Conservation (phyloP, 2,329 filamentous ascomycete species). For the Periconia digitata region DNA sequence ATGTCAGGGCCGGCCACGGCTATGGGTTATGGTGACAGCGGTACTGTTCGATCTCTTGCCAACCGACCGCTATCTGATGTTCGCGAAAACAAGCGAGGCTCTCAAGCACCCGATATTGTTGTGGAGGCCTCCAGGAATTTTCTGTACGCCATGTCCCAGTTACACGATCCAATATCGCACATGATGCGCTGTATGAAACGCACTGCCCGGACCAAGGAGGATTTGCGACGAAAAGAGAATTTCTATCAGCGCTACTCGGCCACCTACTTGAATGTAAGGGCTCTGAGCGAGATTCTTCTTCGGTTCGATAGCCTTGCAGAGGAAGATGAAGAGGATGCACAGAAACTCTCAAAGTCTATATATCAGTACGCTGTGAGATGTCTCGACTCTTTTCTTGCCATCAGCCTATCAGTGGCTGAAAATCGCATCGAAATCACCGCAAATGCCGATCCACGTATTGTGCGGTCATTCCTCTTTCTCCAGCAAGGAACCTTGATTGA, state of each 20-base stretch:
- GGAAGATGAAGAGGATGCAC: constrained; percentile 53
- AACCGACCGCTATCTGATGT: constrained; percentile 59
- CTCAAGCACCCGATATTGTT: constrained; percentile 50
- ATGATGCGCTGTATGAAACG: constrained; percentile 40
- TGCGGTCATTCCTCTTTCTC: constrained; percentile 61
- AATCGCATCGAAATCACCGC: constrained; percentile 53
- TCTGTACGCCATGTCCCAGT: constrained; percentile 58
- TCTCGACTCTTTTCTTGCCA: constrained; percentile 39
- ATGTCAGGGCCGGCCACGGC: constrained; percentile 37
- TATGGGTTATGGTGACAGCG: constrained; percentile 36
- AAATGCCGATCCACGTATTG: constrained; percentile 57
- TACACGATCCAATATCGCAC: constrained; percentile 39
- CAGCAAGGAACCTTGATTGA: constrained; percentile 62
- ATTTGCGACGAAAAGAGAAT: constrained; percentile 36
- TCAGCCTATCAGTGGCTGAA: constrained; percentile 40
- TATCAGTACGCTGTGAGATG: constrained; percentile 38
- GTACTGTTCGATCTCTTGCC: constrained; percentile 35
- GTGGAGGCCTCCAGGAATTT: constrained; percentile 60
- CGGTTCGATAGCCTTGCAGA: constrained; percentile 52
- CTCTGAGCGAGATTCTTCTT: constrained; percentile 57
- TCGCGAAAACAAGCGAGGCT: constrained; percentile 57
- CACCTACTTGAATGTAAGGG: constrained; percentile 58
- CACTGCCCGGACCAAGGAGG: constrained; percentile 48
- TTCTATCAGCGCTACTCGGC: constrained; percentile 60
- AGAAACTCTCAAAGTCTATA: constrained; percentile 37